These are phyloP conservation scores for Coemansia brasiliensis DNA, from an alignment of 192 early-diverging fungal species.

Conservation along the genomic window DNA sequence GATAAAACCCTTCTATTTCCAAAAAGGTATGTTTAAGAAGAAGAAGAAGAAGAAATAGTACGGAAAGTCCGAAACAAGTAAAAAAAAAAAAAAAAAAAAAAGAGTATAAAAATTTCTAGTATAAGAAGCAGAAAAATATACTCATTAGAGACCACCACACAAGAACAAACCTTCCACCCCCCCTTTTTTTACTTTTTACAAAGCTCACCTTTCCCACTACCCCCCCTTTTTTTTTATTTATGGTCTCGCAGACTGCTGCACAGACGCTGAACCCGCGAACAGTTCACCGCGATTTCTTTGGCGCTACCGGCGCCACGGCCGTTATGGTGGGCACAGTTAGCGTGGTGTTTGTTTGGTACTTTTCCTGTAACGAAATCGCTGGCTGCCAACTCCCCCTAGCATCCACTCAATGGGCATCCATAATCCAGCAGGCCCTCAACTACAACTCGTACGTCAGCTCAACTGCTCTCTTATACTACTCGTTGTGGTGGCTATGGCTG, in stretches of 20 bases:
- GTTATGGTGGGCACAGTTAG: slow-evolving; percentile 55
- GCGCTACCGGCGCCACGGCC: slow-evolving; percentile 60
- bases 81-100: too few species aligned
- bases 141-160: too few species aligned
- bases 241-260: slow-evolving; percentile 5
- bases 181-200: too few species aligned
- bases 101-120: too few species aligned
- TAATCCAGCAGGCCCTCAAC: slow-evolving; percentile 50
- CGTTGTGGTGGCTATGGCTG: slow-evolving; percentile 72
- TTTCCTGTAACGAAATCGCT: slow-evolving; percentile 42
- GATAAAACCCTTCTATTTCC: too few species aligned
- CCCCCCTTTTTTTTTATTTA: slow-evolving; percentile 9
- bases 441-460: slow-evolving; percentile 46
- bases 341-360: slow-evolving; percentile 53
- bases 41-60: neutral
- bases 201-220: too few species aligned
- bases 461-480: slow-evolving; percentile 49
- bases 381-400: slow-evolving; percentile 58
- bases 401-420: slow-evolving; percentile 20
- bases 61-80: neutral
- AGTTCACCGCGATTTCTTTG: slow-evolving; percentile 80
- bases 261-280: slow-evolving; percentile 62
- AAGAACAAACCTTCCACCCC: too few species aligned
- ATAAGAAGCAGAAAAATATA: too few species aligned
- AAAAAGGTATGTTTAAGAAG: neutral